Evolutionary conservation across 352 stramenopile species (phyloP), one percentile per base, ranked within the genome.

Genomic region (Phytophthora sojae): DNA sequence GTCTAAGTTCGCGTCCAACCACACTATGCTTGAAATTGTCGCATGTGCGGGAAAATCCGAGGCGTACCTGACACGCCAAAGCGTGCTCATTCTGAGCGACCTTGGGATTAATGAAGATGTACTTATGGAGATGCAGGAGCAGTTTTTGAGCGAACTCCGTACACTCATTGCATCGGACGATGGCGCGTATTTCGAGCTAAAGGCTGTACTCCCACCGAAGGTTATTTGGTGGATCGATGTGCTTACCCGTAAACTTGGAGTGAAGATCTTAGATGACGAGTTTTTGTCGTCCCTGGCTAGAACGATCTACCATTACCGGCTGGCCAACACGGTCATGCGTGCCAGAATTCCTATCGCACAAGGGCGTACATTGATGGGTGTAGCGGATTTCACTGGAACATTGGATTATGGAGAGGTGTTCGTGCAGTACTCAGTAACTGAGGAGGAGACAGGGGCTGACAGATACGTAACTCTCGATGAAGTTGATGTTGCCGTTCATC

Each of bases 311-410:
- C 65, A 86, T 64, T 95, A 95, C 64, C 80, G 83, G 15, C 69
- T 95, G 42, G 49, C 69, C 1, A 94, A 96, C 26, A 92, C 86
- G 0, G 78, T 94, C 11, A 75, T 93, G 53, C 79, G 88, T 58
- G 89, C 89, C 21, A 81, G 89, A 23, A 92, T 95, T 52, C 85
- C 86, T 5, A 81, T 96, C n/a, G 32, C 73, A 17, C 82, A 94
- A 61, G 89, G 83, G 0, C 73, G 88, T 19, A 86, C 73, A 3
- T 71, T 95, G 23, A 92, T 96, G 83, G 89, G 89, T 3, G 89
- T 96, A n/a, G 80, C 84, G 0, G 89, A 96, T 65, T 94, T 94
- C 47, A 94, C 88, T 1, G 68, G 73, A 0, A 90, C 83, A 6
- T 73, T 96, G 17, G 29, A 77, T 14, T 92, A 93, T 19, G 86